Percentiles rank a stretch among this genome's conserved stretches.
phyloP scores from a whole-genome alignment of 108 stramenopile genomes.

The Pseudonitzschia multiseries region DNA sequence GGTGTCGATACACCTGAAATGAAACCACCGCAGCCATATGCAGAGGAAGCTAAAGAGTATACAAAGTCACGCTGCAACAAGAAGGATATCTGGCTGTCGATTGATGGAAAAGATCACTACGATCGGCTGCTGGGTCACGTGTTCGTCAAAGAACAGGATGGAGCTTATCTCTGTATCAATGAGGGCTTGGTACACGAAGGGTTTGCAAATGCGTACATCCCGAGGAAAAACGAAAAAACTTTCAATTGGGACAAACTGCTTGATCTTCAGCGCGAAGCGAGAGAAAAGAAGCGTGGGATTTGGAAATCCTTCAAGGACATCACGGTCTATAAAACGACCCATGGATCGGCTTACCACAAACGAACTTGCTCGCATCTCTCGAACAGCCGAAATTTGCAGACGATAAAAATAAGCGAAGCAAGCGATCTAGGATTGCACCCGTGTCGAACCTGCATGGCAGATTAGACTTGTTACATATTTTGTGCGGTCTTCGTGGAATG shows the following conservation, averaged over 20 bases:
- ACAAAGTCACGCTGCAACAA: conserved; percentile 59
- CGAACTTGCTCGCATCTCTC: conserved; percentile 60
- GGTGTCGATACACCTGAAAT: conserved; percentile 84
- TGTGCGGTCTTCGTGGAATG: too few relatives aligned
- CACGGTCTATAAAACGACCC: conserved; percentile 48
- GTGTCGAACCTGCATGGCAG: conserved; percentile 64
- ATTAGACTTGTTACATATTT: conserved; percentile 15
- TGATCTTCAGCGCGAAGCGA: conserved; percentile 51
- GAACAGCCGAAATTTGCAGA: conserved; percentile 38
- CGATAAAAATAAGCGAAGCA: conserved; percentile 48
- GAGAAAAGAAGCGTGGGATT: conserved; percentile 28
- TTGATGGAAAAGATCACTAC: conserved; percentile 71
- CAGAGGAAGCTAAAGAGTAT: conserved; percentile 79
- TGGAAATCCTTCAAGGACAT: conserved; percentile 46
- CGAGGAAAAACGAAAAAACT: conserved; percentile 39
- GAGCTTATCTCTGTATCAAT: conserved; percentile 67
- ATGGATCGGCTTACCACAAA: conserved; percentile 71
- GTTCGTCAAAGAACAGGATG: conserved; percentile 40
- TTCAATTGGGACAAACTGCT: conserved; percentile 66
- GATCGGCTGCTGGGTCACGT: conserved; percentile 63
- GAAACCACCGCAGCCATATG: conserved; percentile 74
- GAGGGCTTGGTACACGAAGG: conserved; percentile 73
- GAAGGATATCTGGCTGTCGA: conserved; percentile 51
- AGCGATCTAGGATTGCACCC: conserved; percentile 66
- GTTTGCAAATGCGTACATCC: conserved; percentile 57